These are phyloP conservation scores for Clonostachys chloroleuca DNA, from an alignment of 2,329 filamentous ascomycete species.

Conservation along the genomic window DNA sequence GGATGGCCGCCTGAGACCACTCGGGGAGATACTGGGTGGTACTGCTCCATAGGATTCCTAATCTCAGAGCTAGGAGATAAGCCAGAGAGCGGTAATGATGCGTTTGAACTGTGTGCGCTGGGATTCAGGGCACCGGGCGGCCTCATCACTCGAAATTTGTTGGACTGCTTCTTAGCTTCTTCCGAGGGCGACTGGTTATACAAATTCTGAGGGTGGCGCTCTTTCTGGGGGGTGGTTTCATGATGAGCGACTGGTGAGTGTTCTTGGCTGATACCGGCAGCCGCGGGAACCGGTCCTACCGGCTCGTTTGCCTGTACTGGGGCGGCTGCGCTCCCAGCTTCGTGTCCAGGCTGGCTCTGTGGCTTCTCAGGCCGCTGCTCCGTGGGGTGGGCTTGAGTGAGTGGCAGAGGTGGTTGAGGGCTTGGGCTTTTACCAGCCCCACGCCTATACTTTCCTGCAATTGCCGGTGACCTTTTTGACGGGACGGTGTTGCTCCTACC, in stretches of 20 bases:
- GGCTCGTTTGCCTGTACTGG: too few species aligned
- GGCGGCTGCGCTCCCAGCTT: too few species aligned
- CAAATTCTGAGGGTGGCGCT: slow-evolving; percentile 64
- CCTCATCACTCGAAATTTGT: slow-evolving; percentile 87
- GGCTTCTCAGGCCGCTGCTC: slow-evolving; percentile 6
- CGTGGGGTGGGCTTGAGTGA: slow-evolving; percentile 23
- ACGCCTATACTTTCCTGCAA: slow-evolving; percentile 62
- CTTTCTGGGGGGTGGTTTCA: slow-evolving; percentile 52
- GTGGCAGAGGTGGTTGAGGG: slow-evolving; percentile 24
- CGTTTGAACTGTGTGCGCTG: slow-evolving; percentile 86
- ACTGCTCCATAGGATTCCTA: slow-evolving; percentile 38
- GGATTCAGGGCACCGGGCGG: slow-evolving; percentile 72
- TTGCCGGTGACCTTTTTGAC: slow-evolving; percentile 77
- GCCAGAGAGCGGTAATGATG: slow-evolving; percentile 51
- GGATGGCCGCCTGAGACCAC: slow-evolving; percentile 8
- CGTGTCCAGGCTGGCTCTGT: slow-evolving; percentile 1
- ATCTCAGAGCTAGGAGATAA: slow-evolving; percentile 39
- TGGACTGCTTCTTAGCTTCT: slow-evolving; percentile 68
- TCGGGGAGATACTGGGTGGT: slow-evolving; percentile 25
- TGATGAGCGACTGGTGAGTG: too few species aligned
- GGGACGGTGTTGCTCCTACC: slow-evolving; percentile 84
- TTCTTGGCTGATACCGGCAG: too few species aligned
- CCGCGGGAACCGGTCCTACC: too few species aligned
- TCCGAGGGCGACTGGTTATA: slow-evolving; percentile 65
- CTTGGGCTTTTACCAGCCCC: slow-evolving; percentile 14